Base-by-base conservation (phyloP, 495 filamentous ascomycete species). In the Chaetomium fimeti region DNA sequence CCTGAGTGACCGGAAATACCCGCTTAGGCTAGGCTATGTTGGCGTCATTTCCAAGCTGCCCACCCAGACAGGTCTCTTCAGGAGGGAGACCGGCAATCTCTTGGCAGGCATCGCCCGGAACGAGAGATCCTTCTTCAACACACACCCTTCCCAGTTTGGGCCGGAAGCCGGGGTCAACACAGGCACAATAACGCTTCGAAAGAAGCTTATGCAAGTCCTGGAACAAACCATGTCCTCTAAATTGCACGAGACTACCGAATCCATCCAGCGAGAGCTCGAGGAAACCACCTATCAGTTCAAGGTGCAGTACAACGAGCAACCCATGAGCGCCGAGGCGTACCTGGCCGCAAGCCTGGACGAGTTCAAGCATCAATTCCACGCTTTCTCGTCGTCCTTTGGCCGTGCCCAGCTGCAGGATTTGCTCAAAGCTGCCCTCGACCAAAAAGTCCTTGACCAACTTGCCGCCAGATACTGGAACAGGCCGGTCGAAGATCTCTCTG, bases 201-300 rank as follows among this genome's bases (percentile, higher is more conserved):
- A 93, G 81, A 98, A 95, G 74, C 82, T 99, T 38, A 97, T 99
- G 94, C 87, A 91, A 60, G 91, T 99, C 53, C 84, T 99, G 24
- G 94, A 99, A 72, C 91, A 96, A 68, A 97, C 92, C 1, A 97
- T 99, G 94, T 91, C 92, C 43, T 87, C 89, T 18, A 96, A 90
- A 69, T 83, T 99, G 53, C 87, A 91, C 62, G 83, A 87, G 60
- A 98, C 95, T 13, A 88, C 88, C 63, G 92, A 96, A 71, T 90
- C 91, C 22, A 97, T 99, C 66, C 89, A 87, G 63, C 91, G 96
- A 69, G 94, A 99, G 74, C 85, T 99, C 0, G 93, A 97, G 72
- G 95, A 99, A 75, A 92, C 94, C 6, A 93, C 91, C 0, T 99
- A 99, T 70, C 94, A 99, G 70, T 98, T 97, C 84, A 99, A 98